Conservation (phyloP, 2,329 filamentous ascomycete genomes). For the Trichoderma endophyticum region DNA sequence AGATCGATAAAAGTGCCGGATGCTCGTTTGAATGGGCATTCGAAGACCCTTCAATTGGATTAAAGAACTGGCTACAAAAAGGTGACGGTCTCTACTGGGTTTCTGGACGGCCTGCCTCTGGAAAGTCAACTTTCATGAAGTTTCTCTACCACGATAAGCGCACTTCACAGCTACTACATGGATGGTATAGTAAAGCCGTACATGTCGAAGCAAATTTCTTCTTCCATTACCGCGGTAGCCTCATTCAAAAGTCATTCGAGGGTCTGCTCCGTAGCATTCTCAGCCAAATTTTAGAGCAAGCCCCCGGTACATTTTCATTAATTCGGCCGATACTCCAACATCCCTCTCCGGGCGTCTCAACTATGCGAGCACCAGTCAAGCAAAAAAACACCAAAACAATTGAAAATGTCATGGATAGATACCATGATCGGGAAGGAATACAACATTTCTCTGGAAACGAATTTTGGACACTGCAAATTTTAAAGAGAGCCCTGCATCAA, state of each 20-base stretch:
- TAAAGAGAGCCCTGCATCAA: background rate
- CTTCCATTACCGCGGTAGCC: background rate
- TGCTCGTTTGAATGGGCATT: conserved; percentile 14
- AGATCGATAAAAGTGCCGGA: background rate
- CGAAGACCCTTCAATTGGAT: background rate
- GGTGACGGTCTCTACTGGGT: background rate
- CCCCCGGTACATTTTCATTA: background rate
- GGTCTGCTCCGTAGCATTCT: conserved; percentile 7
- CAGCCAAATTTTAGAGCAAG: background rate
- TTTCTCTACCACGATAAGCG: background rate
- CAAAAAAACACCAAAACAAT: too few relatives aligned
- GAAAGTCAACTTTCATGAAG: conserved; percentile 14
- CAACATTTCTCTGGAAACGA: too few relatives aligned
- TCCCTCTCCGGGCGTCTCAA: background rate
- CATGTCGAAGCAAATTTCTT: background rate
- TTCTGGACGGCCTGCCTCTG: conserved; percentile 1
- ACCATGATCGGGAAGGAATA: too few relatives aligned
- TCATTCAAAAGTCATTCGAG: background rate
- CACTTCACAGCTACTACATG: background rate
- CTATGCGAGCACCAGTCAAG: too few relatives aligned
- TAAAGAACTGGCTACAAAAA: background rate
- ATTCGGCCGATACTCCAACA: background rate
- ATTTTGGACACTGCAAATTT: background rate
- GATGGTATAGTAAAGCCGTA: background rate
- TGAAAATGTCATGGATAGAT: too few relatives aligned